Conservation (phyloP, 2,329 filamentous ascomycete species). For the Diaporthe sp. region DNA sequence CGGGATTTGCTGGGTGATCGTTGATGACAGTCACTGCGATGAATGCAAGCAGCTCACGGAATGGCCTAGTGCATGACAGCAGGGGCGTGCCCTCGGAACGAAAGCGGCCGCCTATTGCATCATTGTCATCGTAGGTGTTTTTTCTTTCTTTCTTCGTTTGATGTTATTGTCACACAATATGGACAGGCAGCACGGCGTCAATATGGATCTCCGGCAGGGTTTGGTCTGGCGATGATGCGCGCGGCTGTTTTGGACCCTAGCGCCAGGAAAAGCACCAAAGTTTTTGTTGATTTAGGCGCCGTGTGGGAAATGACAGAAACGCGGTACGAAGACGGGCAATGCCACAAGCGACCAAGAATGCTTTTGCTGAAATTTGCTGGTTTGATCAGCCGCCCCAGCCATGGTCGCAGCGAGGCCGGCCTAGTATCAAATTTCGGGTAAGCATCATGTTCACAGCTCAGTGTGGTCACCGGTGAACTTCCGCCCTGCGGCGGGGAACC, state of each 20-base stretch:
- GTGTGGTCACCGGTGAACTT: slow-evolving; percentile 8
- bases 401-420: slow-evolving; percentile 25
- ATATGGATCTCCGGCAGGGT: background rate
- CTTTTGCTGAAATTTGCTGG: slow-evolving; percentile 1
- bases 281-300: slow-evolving; percentile 32
- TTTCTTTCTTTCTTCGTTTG: background rate
- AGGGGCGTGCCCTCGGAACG: background rate
- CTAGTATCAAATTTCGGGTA: background rate
- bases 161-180: background rate
- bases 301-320: background rate
- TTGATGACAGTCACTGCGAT: background rate
- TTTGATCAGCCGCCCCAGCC: slow-evolving; percentile 32
- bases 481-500: background rate
- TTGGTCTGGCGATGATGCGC: slow-evolving; percentile 20
- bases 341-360: slow-evolving; percentile 14
- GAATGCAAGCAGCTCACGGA: slow-evolving; percentile 3
- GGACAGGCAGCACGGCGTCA: background rate
- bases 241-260: slow-evolving; percentile 30
- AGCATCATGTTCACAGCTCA: background rate
- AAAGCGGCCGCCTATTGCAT: slow-evolving; percentile 4
- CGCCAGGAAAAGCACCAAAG: background rate
- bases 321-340: background rate
- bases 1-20: background rate
- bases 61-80: background rate
- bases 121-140: no score